A percentile compares a stretch with the other conserved stretches of the same genome.
Evolutionary conservation across 2,329 filamentous ascomycete species (phyloP).

Genomic region (Penicillium sp.): DNA sequence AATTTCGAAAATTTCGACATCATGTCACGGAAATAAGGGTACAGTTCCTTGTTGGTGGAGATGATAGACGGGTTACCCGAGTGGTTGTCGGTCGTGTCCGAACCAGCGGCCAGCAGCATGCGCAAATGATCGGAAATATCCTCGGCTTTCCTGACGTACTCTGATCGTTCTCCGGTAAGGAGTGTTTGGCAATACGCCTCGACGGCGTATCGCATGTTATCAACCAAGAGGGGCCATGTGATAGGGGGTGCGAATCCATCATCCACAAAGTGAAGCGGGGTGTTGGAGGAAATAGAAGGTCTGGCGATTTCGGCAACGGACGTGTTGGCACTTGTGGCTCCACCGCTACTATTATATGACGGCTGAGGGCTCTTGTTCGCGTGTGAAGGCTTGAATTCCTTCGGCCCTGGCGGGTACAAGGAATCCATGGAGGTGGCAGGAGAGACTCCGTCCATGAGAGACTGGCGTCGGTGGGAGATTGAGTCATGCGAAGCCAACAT

Average conservation of each 20-base stretch:
- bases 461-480: conserved; percentile 60
- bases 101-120: conserved; percentile 87
- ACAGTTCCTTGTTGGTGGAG: conserved; percentile 92
- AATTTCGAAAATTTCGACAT: conserved; percentile 99
- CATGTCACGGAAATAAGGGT: conserved; percentile 96
- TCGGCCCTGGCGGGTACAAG: conserved; percentile 63
- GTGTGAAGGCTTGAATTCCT: conserved; percentile 44
- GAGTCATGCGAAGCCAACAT: conserved; percentile 65
- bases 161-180: conserved; percentile 70
- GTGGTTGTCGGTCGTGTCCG: conserved; percentile 96
- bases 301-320: conserved; percentile 50
- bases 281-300: conserved; percentile 44
- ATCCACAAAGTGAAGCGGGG: conserved; percentile 83
- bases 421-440: conserved; percentile 90
- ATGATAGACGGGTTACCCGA: conserved; percentile 99
- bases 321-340: conserved; percentile 48
- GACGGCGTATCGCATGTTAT: conserved; percentile 87
- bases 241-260: conserved; percentile 73
- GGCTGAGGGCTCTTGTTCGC: conserved; percentile 20
- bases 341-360: conserved; percentile 38
- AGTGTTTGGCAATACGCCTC: conserved; percentile 89
- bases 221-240: conserved; percentile 82
- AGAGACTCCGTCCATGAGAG: conserved; percentile 66
- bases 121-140: conserved; percentile 96
- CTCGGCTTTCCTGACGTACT: conserved; percentile 91